Conservation (phyloP, 805 yeast species). For the Wickerhamomyces canadensis region DNA sequence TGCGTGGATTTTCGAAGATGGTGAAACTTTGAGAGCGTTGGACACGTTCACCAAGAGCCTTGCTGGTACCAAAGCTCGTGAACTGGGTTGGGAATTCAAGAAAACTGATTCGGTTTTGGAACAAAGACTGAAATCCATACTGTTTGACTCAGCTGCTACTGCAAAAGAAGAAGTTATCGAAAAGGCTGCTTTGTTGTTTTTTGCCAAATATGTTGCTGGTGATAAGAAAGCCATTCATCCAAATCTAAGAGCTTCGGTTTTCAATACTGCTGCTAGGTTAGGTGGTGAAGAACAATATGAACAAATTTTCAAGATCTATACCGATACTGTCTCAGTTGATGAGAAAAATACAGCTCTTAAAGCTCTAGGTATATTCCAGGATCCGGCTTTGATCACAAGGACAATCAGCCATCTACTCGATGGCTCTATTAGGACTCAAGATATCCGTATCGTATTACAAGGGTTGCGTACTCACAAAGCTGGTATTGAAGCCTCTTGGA, state of each 20-base stretch:
- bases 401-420: slow-evolving; percentile 52
- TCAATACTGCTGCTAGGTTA: slow-evolving; percentile 55
- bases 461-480: slow-evolving; percentile 58
- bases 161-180: slow-evolving; percentile 44
- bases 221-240: slow-evolving; percentile 69
- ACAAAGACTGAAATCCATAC: slow-evolving; percentile 60
- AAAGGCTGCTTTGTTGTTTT: slow-evolving; percentile 42
- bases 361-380: slow-evolving; percentile 59
- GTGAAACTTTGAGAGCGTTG: slow-evolving; percentile 41
- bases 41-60: slow-evolving; percentile 49
- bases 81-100: slow-evolving; percentile 61
- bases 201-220: slow-evolving; percentile 51
- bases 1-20: slow-evolving; percentile 54
- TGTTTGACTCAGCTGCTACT: slow-evolving; percentile 56
- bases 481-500: slow-evolving; percentile 69
- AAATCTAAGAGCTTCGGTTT: slow-evolving; percentile 62
- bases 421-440: slow-evolving; percentile 63
- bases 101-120: slow-evolving; percentile 50
- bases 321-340: slow-evolving; percentile 53
- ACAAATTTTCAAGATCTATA: slow-evolving; percentile 52
- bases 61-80: slow-evolving; percentile 45
- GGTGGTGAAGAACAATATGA: slow-evolving; percentile 65
- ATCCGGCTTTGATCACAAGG: slow-evolving; percentile 45
- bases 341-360: slow-evolving; percentile 68
- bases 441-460: slow-evolving; percentile 69